These are phyloP conservation scores for Termitomyces titanicus DNA, from an alignment of 768 basidiomycete genomes.

Conservation along the genomic window DNA sequence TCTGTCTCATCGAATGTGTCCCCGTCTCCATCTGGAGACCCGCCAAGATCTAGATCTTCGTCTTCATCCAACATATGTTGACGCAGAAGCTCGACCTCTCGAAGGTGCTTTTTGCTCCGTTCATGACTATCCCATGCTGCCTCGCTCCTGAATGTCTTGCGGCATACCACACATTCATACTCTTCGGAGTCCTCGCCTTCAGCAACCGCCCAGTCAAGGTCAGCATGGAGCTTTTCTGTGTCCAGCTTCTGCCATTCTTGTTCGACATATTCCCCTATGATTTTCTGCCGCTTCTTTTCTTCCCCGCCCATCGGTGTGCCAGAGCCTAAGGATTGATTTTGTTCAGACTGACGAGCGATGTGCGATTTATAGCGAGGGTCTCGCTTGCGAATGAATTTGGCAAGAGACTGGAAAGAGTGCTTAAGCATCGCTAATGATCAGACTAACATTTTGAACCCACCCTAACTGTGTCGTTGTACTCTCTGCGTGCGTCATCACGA, in stretches of 20 bases:
- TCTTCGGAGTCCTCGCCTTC: slow-evolving; percentile 73
- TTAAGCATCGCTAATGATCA: neutral
- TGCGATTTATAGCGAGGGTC: slow-evolving; percentile 84
- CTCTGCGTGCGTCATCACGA: slow-evolving; percentile 79
- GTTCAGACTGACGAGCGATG: slow-evolving; percentile 40
- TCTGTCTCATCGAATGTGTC: slow-evolving; percentile 10
- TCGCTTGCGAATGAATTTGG: slow-evolving; percentile 76
- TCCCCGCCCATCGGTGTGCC: slow-evolving; percentile 25
- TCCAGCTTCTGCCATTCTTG: slow-evolving; percentile 88
- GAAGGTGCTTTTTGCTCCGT: slow-evolving; percentile 89
- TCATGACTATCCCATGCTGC: slow-evolving; percentile 97
- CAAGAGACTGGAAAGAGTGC: slow-evolving; percentile 53
- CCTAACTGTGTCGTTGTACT: slow-evolving; percentile 89
- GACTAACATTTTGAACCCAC: slow-evolving; percentile 42
- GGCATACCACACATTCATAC: slow-evolving; percentile 95
- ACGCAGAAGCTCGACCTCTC: slow-evolving; percentile 77
- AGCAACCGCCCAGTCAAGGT: slow-evolving; percentile 72
- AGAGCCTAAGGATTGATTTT: slow-evolving; percentile 26
- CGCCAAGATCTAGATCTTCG: slow-evolving; percentile 46
- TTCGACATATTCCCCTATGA: slow-evolving; percentile 56
- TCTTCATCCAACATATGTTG: slow-evolving; percentile 77
- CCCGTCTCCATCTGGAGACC: slow-evolving; percentile 20
- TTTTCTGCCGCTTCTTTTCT: slow-evolving; percentile 23
- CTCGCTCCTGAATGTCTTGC: slow-evolving; percentile 85
- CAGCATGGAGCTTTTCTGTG: slow-evolving; percentile 40